Percentiles rank a stretch among this genome's conserved stretches.
Conservation (phyloP, 2,329 filamentous ascomycete species). For the Nemania sp. region DNA sequence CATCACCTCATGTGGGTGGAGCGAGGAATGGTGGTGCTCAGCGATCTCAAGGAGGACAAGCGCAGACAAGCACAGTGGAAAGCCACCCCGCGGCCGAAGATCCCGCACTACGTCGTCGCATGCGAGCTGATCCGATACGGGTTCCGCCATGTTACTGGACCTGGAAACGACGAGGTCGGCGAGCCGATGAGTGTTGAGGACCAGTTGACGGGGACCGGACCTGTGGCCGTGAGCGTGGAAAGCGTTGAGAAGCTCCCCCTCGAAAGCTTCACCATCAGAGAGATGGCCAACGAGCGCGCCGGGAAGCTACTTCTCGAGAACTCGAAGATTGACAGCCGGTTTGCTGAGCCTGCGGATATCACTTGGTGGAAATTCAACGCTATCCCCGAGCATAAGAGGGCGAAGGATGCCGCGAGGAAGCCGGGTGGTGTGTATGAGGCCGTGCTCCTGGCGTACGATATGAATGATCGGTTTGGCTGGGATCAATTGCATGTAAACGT, state of each 20-base stretch:
- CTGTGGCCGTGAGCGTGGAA: not conserved
- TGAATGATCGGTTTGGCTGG: conserved; percentile 41
- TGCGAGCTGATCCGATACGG: conserved; percentile 40
- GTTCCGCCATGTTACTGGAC: not conserved
- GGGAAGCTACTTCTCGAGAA: conserved; percentile 38
- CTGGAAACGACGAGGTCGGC: not conserved
- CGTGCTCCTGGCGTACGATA: conserved; percentile 34
- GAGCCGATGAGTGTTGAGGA: not conserved
- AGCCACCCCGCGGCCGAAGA: conserved; percentile 23
- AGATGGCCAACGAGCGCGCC: conserved; percentile 42
- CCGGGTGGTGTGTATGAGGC: conserved; percentile 35
- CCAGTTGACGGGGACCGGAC: not conserved
- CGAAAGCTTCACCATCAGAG: conserved; percentile 38
- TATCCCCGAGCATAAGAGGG: conserved; percentile 32
- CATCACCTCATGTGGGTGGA: conserved; percentile 43
- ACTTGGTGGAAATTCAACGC: conserved; percentile 41
- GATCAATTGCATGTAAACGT: conserved; percentile 43
- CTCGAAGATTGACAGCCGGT: conserved; percentile 28
- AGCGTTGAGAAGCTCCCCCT: conserved; percentile 34
- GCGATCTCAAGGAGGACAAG: conserved; percentile 16
- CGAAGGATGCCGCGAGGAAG: conserved; percentile 6
- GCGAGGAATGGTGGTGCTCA: conserved; percentile 23
- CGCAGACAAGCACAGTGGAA: conserved; percentile 38
- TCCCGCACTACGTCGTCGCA: conserved; percentile 42
- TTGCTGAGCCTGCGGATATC: conserved; percentile 31